Conservation (phyloP, 805 yeast species). For the Saccharomycopsis sp. region DNA sequence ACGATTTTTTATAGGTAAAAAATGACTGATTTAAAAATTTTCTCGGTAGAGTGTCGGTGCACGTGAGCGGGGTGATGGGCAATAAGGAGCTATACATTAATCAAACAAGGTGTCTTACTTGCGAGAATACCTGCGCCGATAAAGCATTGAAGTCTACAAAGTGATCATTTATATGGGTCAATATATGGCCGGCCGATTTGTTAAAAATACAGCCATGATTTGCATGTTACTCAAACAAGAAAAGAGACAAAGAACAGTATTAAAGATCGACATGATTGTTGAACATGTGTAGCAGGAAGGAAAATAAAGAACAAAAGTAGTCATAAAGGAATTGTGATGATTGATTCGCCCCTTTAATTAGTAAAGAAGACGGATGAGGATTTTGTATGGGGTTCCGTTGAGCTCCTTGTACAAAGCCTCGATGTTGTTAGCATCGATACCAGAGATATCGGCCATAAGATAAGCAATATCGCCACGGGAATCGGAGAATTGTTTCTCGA, state of each 20-base stretch:
- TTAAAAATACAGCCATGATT: background rate
- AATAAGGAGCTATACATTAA: no score
- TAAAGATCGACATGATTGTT: background rate
- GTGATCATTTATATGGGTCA: background rate
- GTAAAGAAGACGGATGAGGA: slow-evolving; percentile 84
- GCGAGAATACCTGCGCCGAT: no score
- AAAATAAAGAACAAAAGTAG: background rate
- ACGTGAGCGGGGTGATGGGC: background rate
- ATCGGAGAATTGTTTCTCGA: slow-evolving; percentile 97
- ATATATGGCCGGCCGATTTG: background rate
- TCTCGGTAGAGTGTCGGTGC: background rate
- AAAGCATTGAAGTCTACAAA: no score
- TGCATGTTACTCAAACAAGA: background rate
- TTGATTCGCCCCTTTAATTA: no score
- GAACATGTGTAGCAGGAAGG: background rate
- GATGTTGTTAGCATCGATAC: slow-evolving; percentile 76
- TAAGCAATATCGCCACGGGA: slow-evolving; percentile 94
- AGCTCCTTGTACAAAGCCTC: slow-evolving; percentile 77
- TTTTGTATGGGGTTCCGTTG: slow-evolving; percentile 84
- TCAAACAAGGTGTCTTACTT: no score
- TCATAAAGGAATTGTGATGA: no score
- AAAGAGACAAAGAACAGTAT: background rate
- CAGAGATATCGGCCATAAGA: slow-evolving; percentile 94
- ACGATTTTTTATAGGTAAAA: background rate
- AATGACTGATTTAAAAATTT: background rate